Evolutionary conservation across 108 stramenopile genomes (phyloP).

Genomic region (Craspedostauros australis): DNA sequence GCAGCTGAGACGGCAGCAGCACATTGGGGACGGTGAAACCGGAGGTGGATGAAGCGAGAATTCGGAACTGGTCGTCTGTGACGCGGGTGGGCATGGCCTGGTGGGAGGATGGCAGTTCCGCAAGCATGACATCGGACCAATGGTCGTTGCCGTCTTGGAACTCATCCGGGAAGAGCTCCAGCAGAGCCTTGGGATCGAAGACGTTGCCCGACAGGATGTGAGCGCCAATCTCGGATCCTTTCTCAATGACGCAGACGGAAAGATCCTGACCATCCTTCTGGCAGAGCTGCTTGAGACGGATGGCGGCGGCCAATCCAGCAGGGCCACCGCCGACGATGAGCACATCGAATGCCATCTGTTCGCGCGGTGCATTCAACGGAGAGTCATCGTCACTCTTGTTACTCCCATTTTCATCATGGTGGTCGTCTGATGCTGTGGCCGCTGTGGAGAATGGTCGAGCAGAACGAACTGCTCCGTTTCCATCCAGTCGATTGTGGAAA

Average conservation of each 20-base stretch:
- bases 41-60: conserved; percentile 62
- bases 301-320: conserved; percentile 92
- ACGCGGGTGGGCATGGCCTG: conserved; percentile 82
- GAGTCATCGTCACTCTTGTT: no score
- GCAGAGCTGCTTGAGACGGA: conserved; percentile 94
- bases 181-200: conserved; percentile 95
- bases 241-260: conserved; percentile 96
- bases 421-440: no score
- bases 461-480: no score
- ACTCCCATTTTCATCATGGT: no score
- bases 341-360: conserved; percentile 87
- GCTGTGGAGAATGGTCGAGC: no score
- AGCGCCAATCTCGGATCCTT: conserved; percentile 95
- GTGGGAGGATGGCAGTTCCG: conserved; percentile 46
- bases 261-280: conserved; percentile 75
- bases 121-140: no score
- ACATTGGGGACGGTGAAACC: conserved; percentile 67
- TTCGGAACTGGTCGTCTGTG: conserved; percentile 76
- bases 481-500: no score
- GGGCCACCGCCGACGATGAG: conserved; percentile 87
- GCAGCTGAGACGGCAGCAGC: conserved; percentile 76
- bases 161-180: conserved; percentile 88
- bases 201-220: conserved; percentile 99
- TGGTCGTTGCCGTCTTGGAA: conserved; percentile 43
- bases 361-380: conserved; percentile 41